phyloP scores from a whole-genome alignment of 208 protist genomes.

The Balamuthia mandrillaris region DNA sequence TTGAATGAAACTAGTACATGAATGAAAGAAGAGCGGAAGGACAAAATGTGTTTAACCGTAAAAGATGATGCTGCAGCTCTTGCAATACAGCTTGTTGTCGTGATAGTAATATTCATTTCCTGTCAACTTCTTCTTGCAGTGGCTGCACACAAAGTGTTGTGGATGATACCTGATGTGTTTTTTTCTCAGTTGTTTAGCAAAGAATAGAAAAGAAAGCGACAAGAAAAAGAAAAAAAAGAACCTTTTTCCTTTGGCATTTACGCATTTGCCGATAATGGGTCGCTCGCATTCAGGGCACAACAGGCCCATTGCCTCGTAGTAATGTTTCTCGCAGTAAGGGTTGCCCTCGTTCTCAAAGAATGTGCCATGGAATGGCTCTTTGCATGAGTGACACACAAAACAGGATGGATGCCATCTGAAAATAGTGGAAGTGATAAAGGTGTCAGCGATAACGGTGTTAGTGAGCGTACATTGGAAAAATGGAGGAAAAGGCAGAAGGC shows the following conservation, averaged over 20 bases:
- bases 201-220: background rate
- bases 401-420: background rate
- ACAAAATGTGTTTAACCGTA: constrained; percentile 1
- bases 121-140: constrained; percentile 27
- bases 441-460: no score
- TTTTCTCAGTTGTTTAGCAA: background rate
- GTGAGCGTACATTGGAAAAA: background rate
- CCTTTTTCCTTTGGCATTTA: background rate
- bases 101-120: background rate
- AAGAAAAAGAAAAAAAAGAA: background rate
- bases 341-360: constrained; percentile 33
- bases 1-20: no score
- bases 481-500: background rate
- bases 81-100: constrained; percentile 34
- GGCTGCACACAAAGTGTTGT: constrained; percentile 27
- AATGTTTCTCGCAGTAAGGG: constrained; percentile 37
- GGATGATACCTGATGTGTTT: background rate
- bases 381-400: constrained; percentile 17
- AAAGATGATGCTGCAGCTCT: constrained; percentile 21
- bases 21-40: no score
- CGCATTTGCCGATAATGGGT: constrained; percentile 34
- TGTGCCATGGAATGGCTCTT: background rate
- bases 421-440: no score
- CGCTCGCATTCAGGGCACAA: constrained; percentile 23
- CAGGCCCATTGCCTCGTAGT: constrained; percentile 7